Percentiles rank a stretch among this genome's conserved stretches.
Evolutionary conservation across 805 yeast species (phyloP).

Genomic region (Tetrapisispora taiwanensis): DNA sequence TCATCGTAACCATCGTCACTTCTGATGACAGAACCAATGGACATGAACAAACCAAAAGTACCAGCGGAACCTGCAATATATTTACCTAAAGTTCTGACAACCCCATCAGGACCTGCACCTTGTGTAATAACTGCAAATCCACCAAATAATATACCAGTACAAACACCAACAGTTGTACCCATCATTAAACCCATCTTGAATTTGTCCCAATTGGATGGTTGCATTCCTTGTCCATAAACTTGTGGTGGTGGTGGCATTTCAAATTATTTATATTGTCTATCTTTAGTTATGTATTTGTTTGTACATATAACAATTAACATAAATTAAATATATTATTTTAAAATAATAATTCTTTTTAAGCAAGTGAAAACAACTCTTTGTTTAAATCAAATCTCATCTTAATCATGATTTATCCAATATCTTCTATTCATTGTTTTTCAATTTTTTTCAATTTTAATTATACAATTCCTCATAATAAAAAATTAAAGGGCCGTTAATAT

Average conservation of each 20-base stretch:
- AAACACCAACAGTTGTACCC: conserved; percentile 82
- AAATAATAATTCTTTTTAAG: too few relatives aligned
- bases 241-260: conserved; percentile 61
- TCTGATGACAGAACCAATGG: conserved; percentile 86
- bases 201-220: conserved; percentile 86
- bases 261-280: background rate
- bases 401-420: too few relatives aligned
- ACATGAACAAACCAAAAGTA: conserved; percentile 93
- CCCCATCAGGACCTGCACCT: conserved; percentile 98
- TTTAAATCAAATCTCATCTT: too few relatives aligned
- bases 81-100: conserved; percentile 92
- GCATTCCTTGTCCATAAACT: conserved; percentile 42
- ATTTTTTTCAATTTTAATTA: background rate
- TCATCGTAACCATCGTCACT: conserved; percentile 40
- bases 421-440: too few relatives aligned
- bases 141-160: conserved; percentile 90
- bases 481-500: background rate
- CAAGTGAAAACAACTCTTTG: too few relatives aligned
- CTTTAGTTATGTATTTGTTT: too few relatives aligned
- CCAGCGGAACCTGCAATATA: conserved; percentile 95
- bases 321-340: too few relatives aligned
- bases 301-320: background rate
- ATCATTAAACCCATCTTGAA: conserved; percentile 97
- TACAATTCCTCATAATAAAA: background rate
- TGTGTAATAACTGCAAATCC: conserved; percentile 81